Conservation (phyloP, 306 rosid genomes). For the Lagenaria siceraria region DNA sequence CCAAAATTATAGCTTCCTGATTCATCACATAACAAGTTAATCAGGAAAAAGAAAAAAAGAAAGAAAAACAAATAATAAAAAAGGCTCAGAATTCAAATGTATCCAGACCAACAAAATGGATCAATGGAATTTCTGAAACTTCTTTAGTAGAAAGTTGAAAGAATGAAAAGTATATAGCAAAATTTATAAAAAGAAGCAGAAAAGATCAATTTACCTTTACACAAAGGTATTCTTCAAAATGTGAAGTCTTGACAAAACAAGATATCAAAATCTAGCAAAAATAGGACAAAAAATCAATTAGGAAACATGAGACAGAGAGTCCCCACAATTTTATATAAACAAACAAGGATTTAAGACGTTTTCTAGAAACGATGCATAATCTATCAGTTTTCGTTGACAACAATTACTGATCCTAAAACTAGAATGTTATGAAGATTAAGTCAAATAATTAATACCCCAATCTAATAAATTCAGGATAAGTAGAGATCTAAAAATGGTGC, state of each 20-base stretch:
- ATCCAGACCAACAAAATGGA: background rate
- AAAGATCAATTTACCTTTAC: slow-evolving; percentile 58
- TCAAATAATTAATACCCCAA: background rate
- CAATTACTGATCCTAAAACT: background rate
- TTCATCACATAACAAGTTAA: slow-evolving; percentile 3
- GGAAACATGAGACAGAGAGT: background rate
- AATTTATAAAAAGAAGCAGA: background rate
- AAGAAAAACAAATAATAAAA: no score
- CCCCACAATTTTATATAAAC: background rate
- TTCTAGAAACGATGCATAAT: background rate
- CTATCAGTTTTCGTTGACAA: background rate
- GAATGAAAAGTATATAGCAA: background rate
- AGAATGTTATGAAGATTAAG: background rate
- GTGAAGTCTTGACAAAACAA: slow-evolving; percentile 93
- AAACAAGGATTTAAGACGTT: background rate
- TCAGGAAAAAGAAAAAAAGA: no score
- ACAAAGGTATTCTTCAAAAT: slow-evolving; percentile 74
- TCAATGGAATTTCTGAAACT: background rate
- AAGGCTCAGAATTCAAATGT: background rate
- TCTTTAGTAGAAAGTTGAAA: background rate
- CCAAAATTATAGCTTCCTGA: slow-evolving; percentile 79
- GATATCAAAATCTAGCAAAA: slow-evolving; percentile 66
- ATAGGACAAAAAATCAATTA: slow-evolving; percentile 5
- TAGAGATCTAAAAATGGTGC: background rate
- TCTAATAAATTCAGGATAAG: background rate